Evolutionary conservation across 1,284 basidiomycete genomes (phyloP).

Genomic region (Caloboletus inedulis): DNA sequence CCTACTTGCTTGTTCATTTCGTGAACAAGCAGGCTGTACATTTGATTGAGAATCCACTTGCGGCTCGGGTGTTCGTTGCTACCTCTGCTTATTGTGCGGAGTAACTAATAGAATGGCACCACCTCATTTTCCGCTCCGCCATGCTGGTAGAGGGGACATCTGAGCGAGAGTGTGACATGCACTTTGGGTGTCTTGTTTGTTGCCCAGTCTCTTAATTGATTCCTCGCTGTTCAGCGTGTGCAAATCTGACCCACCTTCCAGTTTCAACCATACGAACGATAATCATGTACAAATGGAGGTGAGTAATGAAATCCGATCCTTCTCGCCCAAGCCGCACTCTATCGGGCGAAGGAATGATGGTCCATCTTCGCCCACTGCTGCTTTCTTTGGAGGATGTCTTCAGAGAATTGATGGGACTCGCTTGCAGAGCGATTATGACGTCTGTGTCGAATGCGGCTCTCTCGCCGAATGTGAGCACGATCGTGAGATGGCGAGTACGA

Average conservation of each 20-base stretch:
- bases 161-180: background rate
- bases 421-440: conserved; percentile 74
- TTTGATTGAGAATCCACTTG: conserved; percentile 21
- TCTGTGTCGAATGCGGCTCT: conserved; percentile 79
- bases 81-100: conserved; percentile 11
- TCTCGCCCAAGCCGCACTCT: conserved; percentile 18
- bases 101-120: conserved; percentile 7
- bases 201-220: background rate
- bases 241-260: conserved; percentile 31
- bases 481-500: conserved; percentile 18
- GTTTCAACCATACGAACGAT: conserved; percentile 79
- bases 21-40: conserved; percentile 4
- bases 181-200: background rate
- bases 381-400: conserved; percentile 5
- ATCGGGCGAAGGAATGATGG: conserved; percentile 17
- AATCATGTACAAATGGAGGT: conserved; percentile 80
- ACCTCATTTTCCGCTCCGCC: background rate
- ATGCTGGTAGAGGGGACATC: background rate
- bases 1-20: conserved; percentile 16
- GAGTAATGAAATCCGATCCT: conserved; percentile 24
- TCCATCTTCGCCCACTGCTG: background rate
- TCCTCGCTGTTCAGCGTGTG: background rate
- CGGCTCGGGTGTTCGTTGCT: conserved; percentile 22
- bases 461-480: conserved; percentile 76
- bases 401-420: conserved; percentile 14